Conservation (phyloP, 805 yeast genomes). For the Candida ulmi region DNA sequence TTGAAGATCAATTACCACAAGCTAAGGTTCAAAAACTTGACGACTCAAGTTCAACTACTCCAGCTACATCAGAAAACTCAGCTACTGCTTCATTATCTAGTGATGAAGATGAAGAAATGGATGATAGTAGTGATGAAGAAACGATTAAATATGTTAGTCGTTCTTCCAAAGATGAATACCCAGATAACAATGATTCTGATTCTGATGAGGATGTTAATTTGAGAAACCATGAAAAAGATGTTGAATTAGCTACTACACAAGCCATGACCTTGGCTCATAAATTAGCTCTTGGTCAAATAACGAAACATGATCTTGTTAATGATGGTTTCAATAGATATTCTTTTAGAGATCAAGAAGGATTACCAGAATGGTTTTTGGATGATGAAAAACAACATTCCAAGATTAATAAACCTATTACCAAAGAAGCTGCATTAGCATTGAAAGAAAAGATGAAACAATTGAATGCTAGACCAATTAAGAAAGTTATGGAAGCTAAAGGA, state of each 20-base stretch:
- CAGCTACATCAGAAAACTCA: conserved; percentile 9
- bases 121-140: conserved; percentile 19
- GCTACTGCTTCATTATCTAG: conserved; percentile 20
- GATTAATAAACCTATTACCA: conserved; percentile 86
- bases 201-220: conserved; percentile 44
- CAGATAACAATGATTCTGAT: conserved; percentile 37
- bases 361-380: conserved; percentile 96
- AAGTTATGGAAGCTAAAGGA: conserved; percentile 96
- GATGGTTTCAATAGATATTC: conserved; percentile 92
- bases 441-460: conserved; percentile 72
- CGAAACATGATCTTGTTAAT: conserved; percentile 79
- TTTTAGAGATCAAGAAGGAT: conserved; percentile 82
- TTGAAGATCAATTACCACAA: conserved; percentile 30
- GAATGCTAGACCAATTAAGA: conserved; percentile 97
- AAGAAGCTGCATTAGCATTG: conserved; percentile 80
- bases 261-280: conserved; percentile 98
- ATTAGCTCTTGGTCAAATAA: conserved; percentile 82
- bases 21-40: conserved; percentile 3
- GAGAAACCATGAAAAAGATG: conserved; percentile 51
- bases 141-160: conserved; percentile 42
- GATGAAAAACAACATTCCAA: conserved; percentile 87
- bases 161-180: conserved; percentile 27
- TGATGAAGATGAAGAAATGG: conserved; percentile 4
- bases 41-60: conserved; percentile 6
- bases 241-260: conserved; percentile 86